phyloP scores from a whole-genome alignment of 257 asterid species.

The Ilex asprella region DNA sequence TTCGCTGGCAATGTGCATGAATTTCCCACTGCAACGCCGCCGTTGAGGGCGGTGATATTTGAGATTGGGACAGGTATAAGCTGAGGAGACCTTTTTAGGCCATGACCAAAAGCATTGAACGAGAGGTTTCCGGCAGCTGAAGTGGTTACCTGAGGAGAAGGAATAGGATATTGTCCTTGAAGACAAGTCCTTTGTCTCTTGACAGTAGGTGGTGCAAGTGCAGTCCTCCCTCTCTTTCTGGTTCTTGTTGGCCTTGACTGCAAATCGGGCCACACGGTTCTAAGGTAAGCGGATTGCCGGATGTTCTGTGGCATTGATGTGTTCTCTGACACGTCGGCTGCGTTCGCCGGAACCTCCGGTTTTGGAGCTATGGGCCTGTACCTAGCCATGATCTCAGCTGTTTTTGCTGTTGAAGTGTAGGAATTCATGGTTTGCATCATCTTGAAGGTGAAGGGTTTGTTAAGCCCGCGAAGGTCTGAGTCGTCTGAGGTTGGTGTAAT shows the following conservation, averaged over 20 bases:
- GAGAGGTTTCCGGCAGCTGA: slow-evolving; percentile 3
- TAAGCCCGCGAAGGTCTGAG: too few relatives aligned
- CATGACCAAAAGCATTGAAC: slow-evolving; percentile 34
- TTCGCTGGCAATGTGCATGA: slow-evolving; percentile 43
- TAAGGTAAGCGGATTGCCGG: slow-evolving; percentile 53
- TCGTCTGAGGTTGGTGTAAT: neutral
- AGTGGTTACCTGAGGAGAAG: slow-evolving; percentile 20
- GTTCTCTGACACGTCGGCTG: slow-evolving; percentile 14
- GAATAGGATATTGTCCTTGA: slow-evolving; percentile 30
- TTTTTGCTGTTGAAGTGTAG: slow-evolving; percentile 41
- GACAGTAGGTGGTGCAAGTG: slow-evolving; percentile 45
- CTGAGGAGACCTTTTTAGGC: slow-evolving; percentile 21
- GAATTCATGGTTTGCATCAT: slow-evolving; percentile 71
- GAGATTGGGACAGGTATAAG: slow-evolving; percentile 26
- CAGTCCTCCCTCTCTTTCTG: slow-evolving; percentile 65
- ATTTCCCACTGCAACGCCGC: slow-evolving; percentile 29
- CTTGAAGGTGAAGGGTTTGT: neutral
- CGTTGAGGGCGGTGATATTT: slow-evolving; percentile 30
- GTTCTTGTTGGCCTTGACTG: slow-evolving; percentile 88
- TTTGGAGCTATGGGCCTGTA: slow-evolving; percentile 93
- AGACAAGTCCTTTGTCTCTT: slow-evolving; percentile 43
- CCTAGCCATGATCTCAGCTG: slow-evolving; percentile 90
- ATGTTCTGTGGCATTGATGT: slow-evolving; percentile 42
- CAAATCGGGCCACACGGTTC: slow-evolving; percentile 70
- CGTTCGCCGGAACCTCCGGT: slow-evolving; percentile 35